Evolutionary conservation across 2,329 filamentous ascomycete species (phyloP).

Genomic region (Botrytis fragariae): DNA sequence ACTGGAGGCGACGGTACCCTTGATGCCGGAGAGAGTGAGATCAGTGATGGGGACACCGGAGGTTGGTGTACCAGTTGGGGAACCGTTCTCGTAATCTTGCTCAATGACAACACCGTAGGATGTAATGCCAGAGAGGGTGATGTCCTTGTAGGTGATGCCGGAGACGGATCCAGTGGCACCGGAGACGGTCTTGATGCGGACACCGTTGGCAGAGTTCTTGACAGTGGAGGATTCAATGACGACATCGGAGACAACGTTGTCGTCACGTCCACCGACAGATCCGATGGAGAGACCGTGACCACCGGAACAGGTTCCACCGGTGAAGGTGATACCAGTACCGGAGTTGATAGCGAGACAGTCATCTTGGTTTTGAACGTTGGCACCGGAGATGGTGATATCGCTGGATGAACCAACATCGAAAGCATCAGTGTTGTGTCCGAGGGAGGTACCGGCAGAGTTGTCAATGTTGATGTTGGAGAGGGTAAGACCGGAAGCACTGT

Average conservation of each 20-base stretch:
- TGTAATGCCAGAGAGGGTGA: slow-evolving; percentile 49
- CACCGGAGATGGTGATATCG: slow-evolving; percentile 50
- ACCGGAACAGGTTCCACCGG: slow-evolving; percentile 33
- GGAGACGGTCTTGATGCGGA: slow-evolving; percentile 40
- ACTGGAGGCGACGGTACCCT: slow-evolving; percentile 41
- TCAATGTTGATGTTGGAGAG: slow-evolving; percentile 55
- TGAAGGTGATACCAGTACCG: slow-evolving; percentile 42
- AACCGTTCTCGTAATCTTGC: slow-evolving; percentile 49
- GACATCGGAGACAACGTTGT: slow-evolving; percentile 56
- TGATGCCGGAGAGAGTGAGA: slow-evolving; percentile 46
- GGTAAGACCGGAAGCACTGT: slow-evolving; percentile 44
- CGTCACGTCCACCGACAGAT: slow-evolving; percentile 53
- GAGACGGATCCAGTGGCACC: slow-evolving; percentile 43
- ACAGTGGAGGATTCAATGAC: slow-evolving; percentile 49
- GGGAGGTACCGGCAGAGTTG: slow-evolving; percentile 50
- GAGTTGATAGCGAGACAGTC: slow-evolving; percentile 60
- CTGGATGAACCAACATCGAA: slow-evolving; percentile 50
- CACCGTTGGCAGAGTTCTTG: slow-evolving; percentile 52
- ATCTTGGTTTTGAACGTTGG: slow-evolving; percentile 56
- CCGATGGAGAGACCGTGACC: slow-evolving; percentile 54
- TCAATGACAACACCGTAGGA: slow-evolving; percentile 50
- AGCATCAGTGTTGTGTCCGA: slow-evolving; percentile 54
- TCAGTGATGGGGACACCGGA: slow-evolving; percentile 52
- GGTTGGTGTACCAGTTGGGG: slow-evolving; percentile 32
- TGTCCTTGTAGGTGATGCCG: slow-evolving; percentile 52